Evolutionary conservation across 1,284 basidiomycete genomes (phyloP).

Genomic region (Boletus sp.): DNA sequence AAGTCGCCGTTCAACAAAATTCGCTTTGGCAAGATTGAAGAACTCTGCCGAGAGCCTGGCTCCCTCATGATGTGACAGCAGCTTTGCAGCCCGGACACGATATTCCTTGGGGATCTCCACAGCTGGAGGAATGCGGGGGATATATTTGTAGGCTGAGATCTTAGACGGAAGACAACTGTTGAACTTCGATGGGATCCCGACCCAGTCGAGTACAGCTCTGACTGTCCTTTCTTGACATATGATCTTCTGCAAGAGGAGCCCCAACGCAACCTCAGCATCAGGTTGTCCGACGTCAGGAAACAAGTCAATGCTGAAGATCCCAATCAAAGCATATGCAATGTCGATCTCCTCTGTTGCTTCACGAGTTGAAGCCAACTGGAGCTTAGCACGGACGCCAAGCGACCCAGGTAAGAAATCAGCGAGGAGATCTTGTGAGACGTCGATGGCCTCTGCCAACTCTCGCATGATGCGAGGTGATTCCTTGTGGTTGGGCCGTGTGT

Average conservation of each 20-base stretch:
- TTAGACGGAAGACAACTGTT: conserved; percentile 9
- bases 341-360: conserved; percentile 11
- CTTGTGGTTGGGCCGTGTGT: conserved; percentile 15
- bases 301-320: conserved; percentile 15
- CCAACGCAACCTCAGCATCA: conserved; percentile 10
- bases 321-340: conserved; percentile 11
- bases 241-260: conserved; percentile 18
- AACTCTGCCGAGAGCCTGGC: background rate
- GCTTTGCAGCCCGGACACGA: background rate
- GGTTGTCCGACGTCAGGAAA: conserved; percentile 4
- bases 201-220: conserved; percentile 18
- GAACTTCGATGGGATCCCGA: conserved; percentile 17
- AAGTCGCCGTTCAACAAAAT: conserved; percentile 3
- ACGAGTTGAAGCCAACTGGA: conserved; percentile 11
- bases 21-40: too few relatives aligned
- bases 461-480: conserved; percentile 10
- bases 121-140: background rate
- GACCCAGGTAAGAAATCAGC: conserved; percentile 10
- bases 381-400: conserved; percentile 12
- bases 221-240: conserved; percentile 9
- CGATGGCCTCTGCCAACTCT: conserved; percentile 10
- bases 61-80: too few relatives aligned
- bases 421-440: background rate
- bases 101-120: too few relatives aligned
- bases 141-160: conserved; percentile 6